Evolutionary conservation across 1,139 yeast species (phyloP).

Genomic region (Candida tropicalis): DNA sequence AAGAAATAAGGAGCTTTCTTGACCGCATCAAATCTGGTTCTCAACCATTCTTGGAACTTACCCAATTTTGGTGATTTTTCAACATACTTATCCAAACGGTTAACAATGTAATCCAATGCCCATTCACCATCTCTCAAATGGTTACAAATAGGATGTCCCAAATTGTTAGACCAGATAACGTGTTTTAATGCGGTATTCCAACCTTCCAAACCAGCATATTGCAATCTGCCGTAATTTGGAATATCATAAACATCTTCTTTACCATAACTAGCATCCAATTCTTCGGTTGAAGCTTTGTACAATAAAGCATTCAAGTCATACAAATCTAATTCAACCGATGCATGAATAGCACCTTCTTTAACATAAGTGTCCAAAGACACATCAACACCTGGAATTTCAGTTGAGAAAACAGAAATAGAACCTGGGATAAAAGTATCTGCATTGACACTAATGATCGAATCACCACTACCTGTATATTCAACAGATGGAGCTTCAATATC

Average conservation of each 20-base stretch:
- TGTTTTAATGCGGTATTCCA: constrained; percentile 74
- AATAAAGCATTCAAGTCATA: constrained; percentile 75
- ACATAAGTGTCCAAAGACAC: constrained; percentile 61
- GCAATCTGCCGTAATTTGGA: constrained; percentile 72
- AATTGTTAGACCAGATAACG: constrained; percentile 68
- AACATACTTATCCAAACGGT: constrained; percentile 61
- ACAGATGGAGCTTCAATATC: constrained; percentile 56
- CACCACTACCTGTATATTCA: constrained; percentile 37
- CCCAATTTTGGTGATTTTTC: constrained; percentile 46
- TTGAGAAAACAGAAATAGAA: constrained; percentile 80
- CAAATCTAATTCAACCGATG: constrained; percentile 60
- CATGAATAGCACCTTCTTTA: constrained; percentile 73
- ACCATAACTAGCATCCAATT: constrained; percentile 77
- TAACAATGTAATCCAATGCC: constrained; percentile 81
- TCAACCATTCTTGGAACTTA: constrained; percentile 69
- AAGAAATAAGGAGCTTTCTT: constrained; percentile 73
- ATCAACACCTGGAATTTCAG: constrained; percentile 63
- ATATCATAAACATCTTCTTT: constrained; percentile 69
- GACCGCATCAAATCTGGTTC: constrained; percentile 63
- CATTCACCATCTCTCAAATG: constrained; percentile 84
- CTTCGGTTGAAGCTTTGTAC: constrained; percentile 85
- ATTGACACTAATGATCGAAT: constrained; percentile 53
- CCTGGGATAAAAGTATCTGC: constrained; percentile 76
- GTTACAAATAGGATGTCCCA: constrained; percentile 81
- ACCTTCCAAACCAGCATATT: constrained; percentile 92